Evolutionary conservation across 169 alveolate genomes (phyloP).

Genomic region (Blepharisma undulans): DNA sequence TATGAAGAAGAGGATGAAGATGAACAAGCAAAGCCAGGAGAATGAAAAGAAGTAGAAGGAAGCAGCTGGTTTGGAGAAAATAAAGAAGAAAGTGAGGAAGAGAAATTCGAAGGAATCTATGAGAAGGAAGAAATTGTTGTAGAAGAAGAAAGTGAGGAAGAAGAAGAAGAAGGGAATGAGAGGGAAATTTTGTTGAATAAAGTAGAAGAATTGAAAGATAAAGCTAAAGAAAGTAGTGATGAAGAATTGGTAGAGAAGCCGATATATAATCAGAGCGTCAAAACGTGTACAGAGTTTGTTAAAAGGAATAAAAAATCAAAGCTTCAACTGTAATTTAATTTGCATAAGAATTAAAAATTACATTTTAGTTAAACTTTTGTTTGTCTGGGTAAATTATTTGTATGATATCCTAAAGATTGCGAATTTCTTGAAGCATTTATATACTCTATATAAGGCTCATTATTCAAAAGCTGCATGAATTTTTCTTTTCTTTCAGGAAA

Average conservation of each 20-base stretch:
- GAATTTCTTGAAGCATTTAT: neutral
- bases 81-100: neutral
- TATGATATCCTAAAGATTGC: neutral
- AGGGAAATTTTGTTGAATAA: neutral
- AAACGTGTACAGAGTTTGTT: neutral
- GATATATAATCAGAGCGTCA: neutral
- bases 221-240: neutral
- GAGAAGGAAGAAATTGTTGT: neutral
- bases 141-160: neutral
- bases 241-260: neutral
- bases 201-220: neutral
- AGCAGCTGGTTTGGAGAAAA: constrained; percentile 16
- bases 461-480: neutral
- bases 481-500: neutral
- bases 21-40: neutral
- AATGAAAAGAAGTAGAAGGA: neutral
- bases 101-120: neutral
- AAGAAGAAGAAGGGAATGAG: neutral
- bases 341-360: too few species aligned
- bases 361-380: neutral
- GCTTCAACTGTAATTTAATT: neutral
- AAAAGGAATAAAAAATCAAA: neutral
- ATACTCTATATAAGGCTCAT: neutral
- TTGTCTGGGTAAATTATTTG: neutral
- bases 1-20: neutral